Conservation (phyloP, 768 basidiomycete genomes). For the Hysterangium stoloniferum region DNA sequence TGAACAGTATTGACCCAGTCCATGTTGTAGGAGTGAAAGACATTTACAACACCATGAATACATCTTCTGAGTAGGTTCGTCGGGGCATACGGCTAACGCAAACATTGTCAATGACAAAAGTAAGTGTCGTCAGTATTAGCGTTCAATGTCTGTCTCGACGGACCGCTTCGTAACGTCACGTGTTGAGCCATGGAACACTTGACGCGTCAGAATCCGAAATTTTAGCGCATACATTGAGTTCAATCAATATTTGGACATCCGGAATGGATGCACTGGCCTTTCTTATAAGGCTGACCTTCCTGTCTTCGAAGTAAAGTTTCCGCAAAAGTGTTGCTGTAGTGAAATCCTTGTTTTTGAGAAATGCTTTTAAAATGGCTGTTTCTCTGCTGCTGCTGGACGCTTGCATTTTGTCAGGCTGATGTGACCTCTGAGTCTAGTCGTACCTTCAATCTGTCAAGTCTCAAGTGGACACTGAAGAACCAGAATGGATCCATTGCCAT, state of each 20-base stretch:
- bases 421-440: not conserved
- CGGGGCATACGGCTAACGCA: too few relatives aligned
- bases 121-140: too few relatives aligned
- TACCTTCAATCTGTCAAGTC: conserved; percentile 35
- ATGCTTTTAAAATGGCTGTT: not conserved
- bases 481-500: conserved; percentile 47
- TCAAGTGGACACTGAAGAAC: conserved; percentile 47
- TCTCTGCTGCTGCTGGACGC: not conserved
- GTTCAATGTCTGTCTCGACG: too few relatives aligned
- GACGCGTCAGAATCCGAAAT: too few relatives aligned
- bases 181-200: too few relatives aligned
- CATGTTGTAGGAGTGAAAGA: too few relatives aligned
- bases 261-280: not conserved
- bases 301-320: not conserved
- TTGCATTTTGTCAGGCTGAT: not conserved
- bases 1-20: too few relatives aligned
- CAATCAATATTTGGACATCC: not conserved
- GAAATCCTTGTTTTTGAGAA: not conserved
- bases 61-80: too few relatives aligned
- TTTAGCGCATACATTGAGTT: not conserved
- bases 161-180: too few relatives aligned
- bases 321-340: too few relatives aligned
- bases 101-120: too few relatives aligned
- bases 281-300: not conserved
- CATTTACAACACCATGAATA: too few relatives aligned